These are phyloP conservation scores for Salinomyces thailandicus DNA, from an alignment of 2,329 filamentous ascomycete genomes.

Conservation along the genomic window DNA sequence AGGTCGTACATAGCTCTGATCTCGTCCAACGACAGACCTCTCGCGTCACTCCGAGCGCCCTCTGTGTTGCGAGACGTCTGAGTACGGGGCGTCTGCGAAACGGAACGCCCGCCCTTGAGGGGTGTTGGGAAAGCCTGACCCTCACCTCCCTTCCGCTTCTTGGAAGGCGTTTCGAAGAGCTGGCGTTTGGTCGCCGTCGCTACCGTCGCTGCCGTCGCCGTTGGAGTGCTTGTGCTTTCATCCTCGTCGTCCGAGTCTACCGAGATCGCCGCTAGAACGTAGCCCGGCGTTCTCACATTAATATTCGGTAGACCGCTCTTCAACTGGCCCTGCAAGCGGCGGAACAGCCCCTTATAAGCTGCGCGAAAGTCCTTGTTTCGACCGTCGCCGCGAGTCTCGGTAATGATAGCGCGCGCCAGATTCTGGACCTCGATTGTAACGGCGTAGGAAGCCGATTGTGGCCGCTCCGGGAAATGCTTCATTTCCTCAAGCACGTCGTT, in stretches of 20 bases:
- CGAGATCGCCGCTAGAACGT: slow-evolving; percentile 7
- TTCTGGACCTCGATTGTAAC: slow-evolving; percentile 49
- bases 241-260: slow-evolving; percentile 15
- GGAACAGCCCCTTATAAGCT: slow-evolving; percentile 36
- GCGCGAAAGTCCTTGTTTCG: slow-evolving; percentile 32
- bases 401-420: slow-evolving; percentile 46
- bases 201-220: no score
- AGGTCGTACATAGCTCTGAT: slow-evolving; percentile 19
- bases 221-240: neutral
- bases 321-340: slow-evolving; percentile 41
- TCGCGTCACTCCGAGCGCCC: neutral
- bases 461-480: slow-evolving; percentile 50
- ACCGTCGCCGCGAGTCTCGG: slow-evolving; percentile 43
- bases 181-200: neutral
- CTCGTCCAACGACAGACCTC: slow-evolving; percentile 22
- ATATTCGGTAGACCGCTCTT: slow-evolving; percentile 20
- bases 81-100: neutral
- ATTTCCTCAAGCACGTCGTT: slow-evolving; percentile 46
- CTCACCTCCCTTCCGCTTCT: slow-evolving; percentile 24
- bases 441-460: slow-evolving; percentile 52
- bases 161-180: slow-evolving; percentile 13
- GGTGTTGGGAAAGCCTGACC: slow-evolving; percentile 4
- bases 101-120: neutral
- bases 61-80: slow-evolving; percentile 18
- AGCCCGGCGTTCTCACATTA: slow-evolving; percentile 17